phyloP scores from a whole-genome alignment of 306 rosid genomes.

The Pterocarpus santalinus region DNA sequence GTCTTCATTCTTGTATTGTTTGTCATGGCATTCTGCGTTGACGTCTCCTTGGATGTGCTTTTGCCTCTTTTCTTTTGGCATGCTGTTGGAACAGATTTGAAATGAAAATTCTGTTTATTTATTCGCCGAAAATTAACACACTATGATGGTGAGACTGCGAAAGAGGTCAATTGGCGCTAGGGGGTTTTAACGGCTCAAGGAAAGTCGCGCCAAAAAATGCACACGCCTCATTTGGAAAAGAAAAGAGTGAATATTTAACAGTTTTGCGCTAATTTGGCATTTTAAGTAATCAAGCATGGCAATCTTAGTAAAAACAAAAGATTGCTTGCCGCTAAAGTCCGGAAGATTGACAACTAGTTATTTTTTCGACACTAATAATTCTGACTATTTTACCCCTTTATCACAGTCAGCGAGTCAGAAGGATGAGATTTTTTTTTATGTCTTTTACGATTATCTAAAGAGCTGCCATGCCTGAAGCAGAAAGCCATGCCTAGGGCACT shows the following conservation, averaged over 20 bases:
- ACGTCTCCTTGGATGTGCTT: background rate
- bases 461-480: background rate
- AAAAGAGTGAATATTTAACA: background rate
- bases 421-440: background rate
- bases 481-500: background rate
- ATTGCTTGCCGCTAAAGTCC: background rate
- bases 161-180: background rate
- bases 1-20: slow-evolving; percentile 5
- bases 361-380: background rate
- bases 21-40: background rate
- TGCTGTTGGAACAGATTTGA: background rate
- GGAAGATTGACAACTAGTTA: background rate
- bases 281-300: background rate
- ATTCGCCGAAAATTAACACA: background rate
- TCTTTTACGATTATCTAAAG: background rate
- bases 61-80: background rate
- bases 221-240: background rate
- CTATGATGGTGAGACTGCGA: background rate
- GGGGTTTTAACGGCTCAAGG: slow-evolving; percentile 2
- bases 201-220: background rate
- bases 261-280: slow-evolving; percentile 4
- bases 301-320: background rate
- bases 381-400: background rate
- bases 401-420: background rate
- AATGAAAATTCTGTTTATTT: background rate